Conservation (phyloP, 1,284 basidiomycete species). For the Phenoliferia sp. region DNA sequence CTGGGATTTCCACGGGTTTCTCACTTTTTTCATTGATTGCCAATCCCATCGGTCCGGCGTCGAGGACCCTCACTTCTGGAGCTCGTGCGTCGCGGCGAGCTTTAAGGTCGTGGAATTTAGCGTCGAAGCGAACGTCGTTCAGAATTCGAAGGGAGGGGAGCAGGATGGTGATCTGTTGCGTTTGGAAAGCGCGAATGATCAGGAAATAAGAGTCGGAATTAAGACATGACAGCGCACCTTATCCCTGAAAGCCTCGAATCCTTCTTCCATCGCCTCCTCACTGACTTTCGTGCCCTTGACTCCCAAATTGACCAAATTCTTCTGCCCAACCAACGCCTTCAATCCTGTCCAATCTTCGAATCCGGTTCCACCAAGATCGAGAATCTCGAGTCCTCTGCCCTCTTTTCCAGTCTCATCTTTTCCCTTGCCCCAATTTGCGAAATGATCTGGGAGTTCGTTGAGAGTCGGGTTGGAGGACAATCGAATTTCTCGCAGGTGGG, state of each 20-base stretch:
- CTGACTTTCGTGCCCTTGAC: slow-evolving; percentile 30
- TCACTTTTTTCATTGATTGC: slow-evolving; percentile 14
- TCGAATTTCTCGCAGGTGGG: slow-evolving; percentile 24
- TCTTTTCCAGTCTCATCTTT: not conserved
- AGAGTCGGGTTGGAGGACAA: slow-evolving; percentile 25
- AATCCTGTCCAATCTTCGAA: slow-evolving; percentile 31
- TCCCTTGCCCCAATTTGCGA: slow-evolving; percentile 25
- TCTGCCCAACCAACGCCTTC: slow-evolving; percentile 22
- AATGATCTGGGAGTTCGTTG: slow-evolving; percentile 19
- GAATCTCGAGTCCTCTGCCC: slow-evolving; percentile 20
- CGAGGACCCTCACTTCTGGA: slow-evolving; percentile 24
- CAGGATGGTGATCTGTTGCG: slow-evolving; percentile 23
- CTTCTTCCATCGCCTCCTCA: slow-evolving; percentile 16
- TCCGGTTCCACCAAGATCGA: slow-evolving; percentile 28
- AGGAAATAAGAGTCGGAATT: not conserved
- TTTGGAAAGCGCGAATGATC: not conserved
- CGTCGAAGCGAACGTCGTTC: slow-evolving; percentile 30
- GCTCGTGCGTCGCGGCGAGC: slow-evolving; percentile 14
- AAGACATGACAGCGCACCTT: slow-evolving; percentile 14
- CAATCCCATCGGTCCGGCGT: slow-evolving; percentile 30
- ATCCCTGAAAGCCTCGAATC: slow-evolving; percentile 20
- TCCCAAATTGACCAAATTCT: slow-evolving; percentile 23
- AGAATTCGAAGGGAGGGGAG: slow-evolving; percentile 30
- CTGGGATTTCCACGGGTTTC: slow-evolving; percentile 14
- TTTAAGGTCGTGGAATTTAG: slow-evolving; percentile 28